A percentile compares a stretch with the other conserved stretches of the same genome.
These are phyloP conservation scores for Coprinellus aureogranulatus DNA, from an alignment of 768 basidiomycete genomes.

Conservation along the genomic window DNA sequence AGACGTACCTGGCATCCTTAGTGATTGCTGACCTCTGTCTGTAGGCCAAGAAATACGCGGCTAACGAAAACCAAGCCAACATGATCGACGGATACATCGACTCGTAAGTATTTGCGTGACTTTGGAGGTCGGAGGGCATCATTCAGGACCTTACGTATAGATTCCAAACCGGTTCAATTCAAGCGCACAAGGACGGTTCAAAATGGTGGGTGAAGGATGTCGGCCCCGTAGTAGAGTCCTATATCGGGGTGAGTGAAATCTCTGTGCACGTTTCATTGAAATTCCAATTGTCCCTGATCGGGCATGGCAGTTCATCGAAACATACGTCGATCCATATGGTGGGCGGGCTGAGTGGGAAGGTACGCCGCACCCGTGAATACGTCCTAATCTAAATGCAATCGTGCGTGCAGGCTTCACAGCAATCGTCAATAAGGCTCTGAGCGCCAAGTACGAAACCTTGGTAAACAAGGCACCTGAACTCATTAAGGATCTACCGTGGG, in stretches of 20 bases:
- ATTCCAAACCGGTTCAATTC: constrained; percentile 75
- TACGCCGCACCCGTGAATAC: constrained; percentile 20
- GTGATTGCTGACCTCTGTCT: not conserved
- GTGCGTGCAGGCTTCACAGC: constrained; percentile 71
- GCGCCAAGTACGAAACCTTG: constrained; percentile 75
- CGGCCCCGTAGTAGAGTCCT: constrained; percentile 84
- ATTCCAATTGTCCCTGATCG: too few species aligned
- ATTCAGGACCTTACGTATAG: constrained; percentile 35
- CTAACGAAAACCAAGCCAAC: constrained; percentile 65
- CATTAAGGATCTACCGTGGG: constrained; percentile 84
- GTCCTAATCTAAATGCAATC: too few species aligned
- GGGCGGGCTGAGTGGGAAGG: constrained; percentile 95
- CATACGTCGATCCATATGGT: constrained; percentile 86
- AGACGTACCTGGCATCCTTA: not conserved
- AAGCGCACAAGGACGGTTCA: constrained; percentile 76
- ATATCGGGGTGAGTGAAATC: constrained; percentile 57
- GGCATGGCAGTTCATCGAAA: constrained; percentile 59
- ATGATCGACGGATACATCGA: constrained; percentile 80
- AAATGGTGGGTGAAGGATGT: constrained; percentile 83
- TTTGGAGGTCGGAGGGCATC: not conserved
- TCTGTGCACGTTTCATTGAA: not conserved
- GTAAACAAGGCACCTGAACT: constrained; percentile 75
- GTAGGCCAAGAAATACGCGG: constrained; percentile 71
- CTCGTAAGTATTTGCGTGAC: constrained; percentile 47
- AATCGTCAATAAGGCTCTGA: constrained; percentile 81